Conservation (phyloP, 495 filamentous ascomycete genomes). For the Pyronema omphalodes region DNA sequence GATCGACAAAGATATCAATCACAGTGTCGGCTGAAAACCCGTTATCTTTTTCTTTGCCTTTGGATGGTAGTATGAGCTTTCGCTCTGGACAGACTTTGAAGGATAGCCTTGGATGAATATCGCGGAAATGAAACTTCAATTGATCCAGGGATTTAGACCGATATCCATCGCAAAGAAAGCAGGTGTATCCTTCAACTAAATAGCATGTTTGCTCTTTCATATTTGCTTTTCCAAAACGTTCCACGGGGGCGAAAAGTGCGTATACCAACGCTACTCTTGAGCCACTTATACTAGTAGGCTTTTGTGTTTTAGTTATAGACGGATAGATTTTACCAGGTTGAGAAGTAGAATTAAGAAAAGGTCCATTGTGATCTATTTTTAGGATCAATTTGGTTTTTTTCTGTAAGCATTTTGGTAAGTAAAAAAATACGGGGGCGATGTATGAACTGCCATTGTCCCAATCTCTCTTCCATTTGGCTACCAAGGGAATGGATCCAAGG, state of each 20-base stretch:
- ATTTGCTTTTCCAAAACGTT: slow-evolving; percentile 12
- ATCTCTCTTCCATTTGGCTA: too few species aligned
- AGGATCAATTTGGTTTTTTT: too few species aligned
- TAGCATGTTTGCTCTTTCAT: slow-evolving; percentile 15
- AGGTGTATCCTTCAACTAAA: slow-evolving; percentile 14
- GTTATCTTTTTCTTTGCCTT: background rate
- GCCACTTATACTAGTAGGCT: too few species aligned
- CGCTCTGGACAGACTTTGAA: slow-evolving; percentile 14
- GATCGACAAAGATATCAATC: slow-evolving; percentile 18
- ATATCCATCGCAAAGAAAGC: slow-evolving; percentile 19
- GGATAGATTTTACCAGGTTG: too few species aligned
- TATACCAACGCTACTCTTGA: background rate
- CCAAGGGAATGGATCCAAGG: too few species aligned
- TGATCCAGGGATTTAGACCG: slow-evolving; percentile 12
- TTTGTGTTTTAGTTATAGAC: too few species aligned
- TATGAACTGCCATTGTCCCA: too few species aligned
- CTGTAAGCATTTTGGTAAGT: too few species aligned
- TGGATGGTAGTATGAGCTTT: slow-evolving; percentile 5
- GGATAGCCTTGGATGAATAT: slow-evolving; percentile 17
- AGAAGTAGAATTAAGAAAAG: too few species aligned
- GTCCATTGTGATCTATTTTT: too few species aligned
- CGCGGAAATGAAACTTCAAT: slow-evolving; percentile 20
- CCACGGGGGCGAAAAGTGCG: slow-evolving; percentile 12
- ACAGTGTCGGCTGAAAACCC: background rate
- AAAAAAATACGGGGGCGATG: too few species aligned